Conservation (phyloP, 441 rosid species). For the Pelargonium myrrhifolium region DNA sequence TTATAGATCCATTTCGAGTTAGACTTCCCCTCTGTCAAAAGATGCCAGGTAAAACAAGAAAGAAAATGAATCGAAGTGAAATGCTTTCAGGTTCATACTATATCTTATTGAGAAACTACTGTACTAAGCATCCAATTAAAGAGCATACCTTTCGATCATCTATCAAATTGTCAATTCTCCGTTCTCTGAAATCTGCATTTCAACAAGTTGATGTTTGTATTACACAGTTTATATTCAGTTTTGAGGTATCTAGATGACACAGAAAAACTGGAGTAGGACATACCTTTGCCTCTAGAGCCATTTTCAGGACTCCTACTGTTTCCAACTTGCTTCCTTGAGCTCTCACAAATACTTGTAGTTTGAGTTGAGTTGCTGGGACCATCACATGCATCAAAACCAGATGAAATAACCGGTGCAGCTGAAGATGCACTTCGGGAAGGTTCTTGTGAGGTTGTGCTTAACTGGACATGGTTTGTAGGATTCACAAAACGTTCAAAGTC, state of each 20-base stretch:
- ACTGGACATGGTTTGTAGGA: constrained; percentile 33
- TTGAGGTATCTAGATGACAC: background rate
- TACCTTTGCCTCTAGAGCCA: constrained; percentile 47
- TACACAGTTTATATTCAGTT: background rate
- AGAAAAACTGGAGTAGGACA: background rate
- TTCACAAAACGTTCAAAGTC: constrained; percentile 45
- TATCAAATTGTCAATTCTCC: constrained; percentile 50
- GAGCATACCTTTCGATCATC: constrained; percentile 49
- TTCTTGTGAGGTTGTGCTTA: constrained; percentile 40
- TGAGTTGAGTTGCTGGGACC: constrained; percentile 58
- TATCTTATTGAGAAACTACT: background rate
- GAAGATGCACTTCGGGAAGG: constrained; percentile 69
- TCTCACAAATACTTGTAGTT: constrained; percentile 40
- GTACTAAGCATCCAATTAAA: background rate
- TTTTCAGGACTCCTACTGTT: constrained; percentile 33
- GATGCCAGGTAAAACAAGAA: constrained; percentile 8
- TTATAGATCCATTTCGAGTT: constrained; percentile 46
- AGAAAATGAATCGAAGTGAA: constrained; percentile 11
- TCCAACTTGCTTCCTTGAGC: constrained; percentile 43
- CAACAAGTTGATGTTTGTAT: constrained; percentile 9
- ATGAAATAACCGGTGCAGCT: constrained; percentile 58
- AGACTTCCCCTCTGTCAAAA: constrained; percentile 39
- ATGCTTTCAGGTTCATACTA: constrained; percentile 7
- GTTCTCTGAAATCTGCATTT: constrained; percentile 47
- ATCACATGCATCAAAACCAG: constrained; percentile 52